Percentiles rank a stretch among this genome's conserved stretches.
These are phyloP conservation scores for Sugiyamaella grinbergsii DNA, from an alignment of 1,139 yeast genomes.

Conservation along the genomic window DNA sequence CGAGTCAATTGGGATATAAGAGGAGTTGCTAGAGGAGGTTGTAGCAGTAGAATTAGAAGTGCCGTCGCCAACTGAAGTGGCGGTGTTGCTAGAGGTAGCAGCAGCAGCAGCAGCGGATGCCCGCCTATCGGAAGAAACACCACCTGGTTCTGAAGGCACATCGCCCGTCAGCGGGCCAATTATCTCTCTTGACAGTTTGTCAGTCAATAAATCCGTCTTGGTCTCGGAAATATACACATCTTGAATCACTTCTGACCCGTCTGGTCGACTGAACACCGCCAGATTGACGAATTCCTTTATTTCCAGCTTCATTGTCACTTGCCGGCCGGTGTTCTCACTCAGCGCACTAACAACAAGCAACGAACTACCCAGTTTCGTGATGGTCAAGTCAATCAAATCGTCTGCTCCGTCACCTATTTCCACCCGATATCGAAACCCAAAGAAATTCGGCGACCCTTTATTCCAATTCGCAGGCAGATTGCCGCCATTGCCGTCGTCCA, in stretches of 20 bases:
- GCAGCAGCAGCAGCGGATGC: background rate
- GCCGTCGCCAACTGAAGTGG: background rate
- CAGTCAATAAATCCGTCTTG: constrained; percentile 25
- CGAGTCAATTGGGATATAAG: background rate
- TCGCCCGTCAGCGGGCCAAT: constrained; percentile 6
- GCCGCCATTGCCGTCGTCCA: constrained; percentile 4
- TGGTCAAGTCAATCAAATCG: constrained; percentile 25
- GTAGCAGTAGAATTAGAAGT: background rate
- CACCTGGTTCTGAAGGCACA: background rate
- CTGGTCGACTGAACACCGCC: constrained; percentile 33
- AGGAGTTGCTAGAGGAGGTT: background rate
- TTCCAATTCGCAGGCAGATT: constrained; percentile 28
- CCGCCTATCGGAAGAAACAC: background rate
- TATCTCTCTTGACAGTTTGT: constrained; percentile 19
- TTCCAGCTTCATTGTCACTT: constrained; percentile 26
- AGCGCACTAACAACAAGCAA: constrained; percentile 26
- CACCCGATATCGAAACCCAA: constrained; percentile 24
- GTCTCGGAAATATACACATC: constrained; percentile 31
- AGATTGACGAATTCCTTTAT: constrained; percentile 24
- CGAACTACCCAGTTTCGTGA: constrained; percentile 25
- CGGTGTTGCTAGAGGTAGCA: background rate
- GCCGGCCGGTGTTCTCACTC: constrained; percentile 22
- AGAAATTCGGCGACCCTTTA: constrained; percentile 32
- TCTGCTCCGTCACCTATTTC: constrained; percentile 12
- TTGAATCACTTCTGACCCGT: constrained; percentile 31